phyloP scores from a whole-genome alignment of 805 yeast genomes.

The Wickerhamomyces xylosicus region DNA sequence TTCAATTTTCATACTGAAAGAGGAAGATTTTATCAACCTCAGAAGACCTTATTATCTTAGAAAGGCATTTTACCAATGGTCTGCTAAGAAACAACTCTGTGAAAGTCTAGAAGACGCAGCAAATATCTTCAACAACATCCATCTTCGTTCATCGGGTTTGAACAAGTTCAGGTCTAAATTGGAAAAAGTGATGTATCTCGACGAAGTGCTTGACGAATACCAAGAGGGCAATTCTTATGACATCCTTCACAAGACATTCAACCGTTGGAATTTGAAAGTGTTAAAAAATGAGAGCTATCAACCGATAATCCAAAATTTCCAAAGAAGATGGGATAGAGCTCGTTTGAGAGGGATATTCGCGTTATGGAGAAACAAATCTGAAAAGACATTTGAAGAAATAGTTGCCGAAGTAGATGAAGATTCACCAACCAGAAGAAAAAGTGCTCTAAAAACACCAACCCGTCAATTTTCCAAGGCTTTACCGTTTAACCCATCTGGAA shows the following conservation, averaged over 20 bases:
- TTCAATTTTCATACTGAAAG: constrained; percentile 2
- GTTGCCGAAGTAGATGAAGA: constrained; percentile 12
- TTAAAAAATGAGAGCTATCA: constrained; percentile 24
- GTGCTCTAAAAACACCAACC: background rate
- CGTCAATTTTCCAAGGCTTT: constrained; percentile 14
- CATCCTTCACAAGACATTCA: constrained; percentile 17
- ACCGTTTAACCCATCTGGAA: constrained; percentile 1
- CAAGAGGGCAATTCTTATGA: constrained; percentile 16
- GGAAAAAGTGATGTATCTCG: constrained; percentile 10
- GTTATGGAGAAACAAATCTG: constrained; percentile 23
- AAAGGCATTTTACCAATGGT: constrained; percentile 11
- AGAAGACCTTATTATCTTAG: background rate
- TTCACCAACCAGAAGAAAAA: constrained; percentile 14
- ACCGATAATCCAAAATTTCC: constrained; percentile 22
- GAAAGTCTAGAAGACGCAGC: constrained; percentile 13
- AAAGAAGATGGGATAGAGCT: constrained; percentile 30
- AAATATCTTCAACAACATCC: constrained; percentile 15
- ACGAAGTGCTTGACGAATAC: constrained; percentile 10
- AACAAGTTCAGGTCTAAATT: constrained; percentile 14
- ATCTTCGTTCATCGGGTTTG: constrained; percentile 16
- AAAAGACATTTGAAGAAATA: constrained; percentile 1
- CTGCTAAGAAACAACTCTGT: constrained; percentile 1
- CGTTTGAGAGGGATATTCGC: constrained; percentile 24
- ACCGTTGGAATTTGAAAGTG: constrained; percentile 23
- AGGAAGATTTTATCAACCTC: constrained; percentile 4